These are phyloP conservation scores for Salix suchowensis DNA, from an alignment of 345 rosid species.

Conservation along the genomic window DNA sequence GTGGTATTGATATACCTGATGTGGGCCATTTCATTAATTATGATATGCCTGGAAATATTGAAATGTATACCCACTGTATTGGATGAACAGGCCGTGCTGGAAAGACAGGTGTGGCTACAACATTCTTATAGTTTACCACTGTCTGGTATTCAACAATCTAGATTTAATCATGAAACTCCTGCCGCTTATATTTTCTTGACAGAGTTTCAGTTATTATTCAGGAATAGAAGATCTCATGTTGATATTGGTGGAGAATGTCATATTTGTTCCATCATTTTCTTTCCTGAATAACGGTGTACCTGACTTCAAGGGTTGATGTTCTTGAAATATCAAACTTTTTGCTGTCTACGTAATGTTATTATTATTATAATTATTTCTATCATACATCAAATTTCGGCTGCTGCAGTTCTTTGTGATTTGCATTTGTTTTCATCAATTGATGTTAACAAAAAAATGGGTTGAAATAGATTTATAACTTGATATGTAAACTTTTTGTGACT, in stretches of 20 bases:
- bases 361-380: too few relatives aligned
- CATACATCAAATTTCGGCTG: background rate
- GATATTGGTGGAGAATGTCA: background rate
- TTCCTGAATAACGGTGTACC: background rate
- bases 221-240: background rate
- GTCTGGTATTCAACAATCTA: background rate
- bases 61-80: conserved; percentile 30
- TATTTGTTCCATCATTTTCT: background rate
- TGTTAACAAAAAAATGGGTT: background rate
- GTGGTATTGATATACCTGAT: conserved; percentile 93
- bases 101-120: conserved; percentile 88
- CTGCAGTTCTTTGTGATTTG: background rate
- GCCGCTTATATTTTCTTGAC: background rate
- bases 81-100: conserved; percentile 98
- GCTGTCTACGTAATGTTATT: background rate
- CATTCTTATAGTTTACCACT: conserved; percentile 42
- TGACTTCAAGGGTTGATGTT: background rate
- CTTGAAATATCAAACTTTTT: background rate
- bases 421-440: background rate
- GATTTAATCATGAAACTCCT: background rate
- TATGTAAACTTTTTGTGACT: background rate
- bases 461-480: background rate
- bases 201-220: background rate
- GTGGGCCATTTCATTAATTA: conserved; percentile 92
- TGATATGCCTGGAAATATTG: conserved; percentile 85